Evolutionary conservation across 1,139 yeast genomes (phyloP).

Genomic region (Geotrichum citri-aurantii): DNA sequence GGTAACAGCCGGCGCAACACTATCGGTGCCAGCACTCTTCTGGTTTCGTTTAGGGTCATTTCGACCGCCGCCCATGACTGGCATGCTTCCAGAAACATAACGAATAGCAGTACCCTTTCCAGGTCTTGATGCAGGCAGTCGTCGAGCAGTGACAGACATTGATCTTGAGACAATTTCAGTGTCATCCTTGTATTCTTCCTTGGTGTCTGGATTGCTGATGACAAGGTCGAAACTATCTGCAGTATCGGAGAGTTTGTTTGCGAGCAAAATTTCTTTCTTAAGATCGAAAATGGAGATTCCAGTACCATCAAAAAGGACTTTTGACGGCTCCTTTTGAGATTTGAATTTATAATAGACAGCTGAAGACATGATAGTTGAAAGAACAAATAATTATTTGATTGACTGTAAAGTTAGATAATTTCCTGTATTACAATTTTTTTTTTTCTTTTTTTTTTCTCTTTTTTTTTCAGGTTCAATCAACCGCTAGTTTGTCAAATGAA

Average conservation of each 20-base stretch:
- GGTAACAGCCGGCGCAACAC: slow-evolving; percentile 23
- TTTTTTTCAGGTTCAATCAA: neutral
- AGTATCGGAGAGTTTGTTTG: slow-evolving; percentile 77
- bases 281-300: slow-evolving; percentile 92
- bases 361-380: slow-evolving; percentile 58
- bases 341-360: slow-evolving; percentile 82
- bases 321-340: slow-evolving; percentile 75
- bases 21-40: slow-evolving; percentile 16
- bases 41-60: slow-evolving; percentile 30
- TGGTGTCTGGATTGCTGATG: slow-evolving; percentile 71
- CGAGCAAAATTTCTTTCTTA: slow-evolving; percentile 79
- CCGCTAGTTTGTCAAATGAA: neutral
- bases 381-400: neutral
- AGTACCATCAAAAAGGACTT: slow-evolving; percentile 90
- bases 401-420: slow-evolving; percentile 1
- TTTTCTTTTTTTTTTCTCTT: slow-evolving; percentile 1
- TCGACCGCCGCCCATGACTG: slow-evolving; percentile 23
- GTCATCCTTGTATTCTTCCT: slow-evolving; percentile 83
- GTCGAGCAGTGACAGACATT: slow-evolving; percentile 69
- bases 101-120: slow-evolving; percentile 54
- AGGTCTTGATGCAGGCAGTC: slow-evolving; percentile 66
- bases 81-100: slow-evolving; percentile 64
- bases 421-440: neutral
- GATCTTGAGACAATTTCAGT: slow-evolving; percentile 79
- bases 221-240: slow-evolving; percentile 68